Evolutionary conservation across 768 basidiomycete species (phyloP).

Genomic region (Hemileccinum rubropunctum): DNA sequence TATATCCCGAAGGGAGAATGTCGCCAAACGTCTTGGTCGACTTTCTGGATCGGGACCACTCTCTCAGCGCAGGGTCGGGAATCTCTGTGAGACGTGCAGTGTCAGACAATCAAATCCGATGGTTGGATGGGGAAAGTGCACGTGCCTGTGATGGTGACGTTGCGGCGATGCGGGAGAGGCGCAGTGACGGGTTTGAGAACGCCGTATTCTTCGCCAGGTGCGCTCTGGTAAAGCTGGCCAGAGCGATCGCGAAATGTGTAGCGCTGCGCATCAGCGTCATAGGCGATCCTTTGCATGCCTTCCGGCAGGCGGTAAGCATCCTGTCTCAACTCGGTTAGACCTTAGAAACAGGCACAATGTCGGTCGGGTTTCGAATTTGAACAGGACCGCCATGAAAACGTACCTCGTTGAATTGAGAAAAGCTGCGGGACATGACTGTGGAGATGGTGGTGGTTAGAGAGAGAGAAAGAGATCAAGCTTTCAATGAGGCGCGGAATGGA

Average conservation of each 20-base stretch:
- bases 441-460: slow-evolving; percentile 14
- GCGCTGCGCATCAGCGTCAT: slow-evolving; percentile 50
- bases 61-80: slow-evolving; percentile 25
- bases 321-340: slow-evolving; percentile 19
- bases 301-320: slow-evolving; percentile 36
- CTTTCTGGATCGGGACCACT: slow-evolving; percentile 14
- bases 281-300: slow-evolving; percentile 49
- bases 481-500: no score
- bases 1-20: slow-evolving; percentile 45
- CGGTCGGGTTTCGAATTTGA: background rate
- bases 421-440: slow-evolving; percentile 1
- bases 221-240: slow-evolving; percentile 44
- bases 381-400: background rate
- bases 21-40: slow-evolving; percentile 42
- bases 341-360: background rate
- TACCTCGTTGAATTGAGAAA: slow-evolving; percentile 28
- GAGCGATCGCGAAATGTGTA: slow-evolving; percentile 49
- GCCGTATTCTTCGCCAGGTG: slow-evolving; percentile 46
- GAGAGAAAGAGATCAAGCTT: background rate
- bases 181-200: slow-evolving; percentile 35
- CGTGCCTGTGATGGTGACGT: slow-evolving; percentile 23
- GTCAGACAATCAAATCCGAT: no score
- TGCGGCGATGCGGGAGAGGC: slow-evolving; percentile 24
- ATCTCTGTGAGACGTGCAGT: slow-evolving; percentile 16
- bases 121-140: slow-evolving; percentile 1